Evolutionary conservation across 768 basidiomycete species (phyloP), one percentile per base, ranked within the genome.

Genomic region (Hemileccinum impolitum): DNA sequence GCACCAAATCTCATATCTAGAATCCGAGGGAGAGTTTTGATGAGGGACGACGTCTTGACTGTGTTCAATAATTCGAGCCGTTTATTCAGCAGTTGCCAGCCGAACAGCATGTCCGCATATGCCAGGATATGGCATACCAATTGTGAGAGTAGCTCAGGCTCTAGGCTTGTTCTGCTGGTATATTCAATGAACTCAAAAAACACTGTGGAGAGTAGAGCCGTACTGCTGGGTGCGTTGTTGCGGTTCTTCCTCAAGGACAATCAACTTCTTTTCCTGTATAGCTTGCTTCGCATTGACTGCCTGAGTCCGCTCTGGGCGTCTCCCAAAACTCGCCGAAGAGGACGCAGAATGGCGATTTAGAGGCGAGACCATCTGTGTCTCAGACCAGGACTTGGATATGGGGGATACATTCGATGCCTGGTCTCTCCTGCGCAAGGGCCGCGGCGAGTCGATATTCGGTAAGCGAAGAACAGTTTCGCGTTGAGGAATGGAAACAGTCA

Each of bases 41-140:
- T 53, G 44, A 48, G 48, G 62, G 60, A 38, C 45, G 59, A 70
- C 47, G 40, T 65, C 52, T 72, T 73, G 18, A 84, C 75, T n/a
- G 79, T 73, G 54, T 88, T 88, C 48, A 92, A 67, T 1, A 93
- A 73, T 54, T 90, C 88, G 15, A 84, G 67, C 3, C 90, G 79
- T 61, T 90, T 87, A 35, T 81, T 74, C 56, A 78, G 70, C 45
- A 90, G 63, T 53, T 80, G 70, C 92, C 91, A 94, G 38, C 82
- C 70, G 54, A 81, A 80, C 19, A 94, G 70, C 53, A 86, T 69
- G 48, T 93, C 88, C 6, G 87, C 85, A 60, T 93, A 94, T 1
- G 75, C 73, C 37, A 81, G 67, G 18, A 92, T 72, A 63, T 93
- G 88, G 8, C 62, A 68, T 18, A 72, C 61, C 31, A 76, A 53